Evolutionary conservation across 305 asterid species (phyloP).

Genomic region (Fraxinus albicans): DNA sequence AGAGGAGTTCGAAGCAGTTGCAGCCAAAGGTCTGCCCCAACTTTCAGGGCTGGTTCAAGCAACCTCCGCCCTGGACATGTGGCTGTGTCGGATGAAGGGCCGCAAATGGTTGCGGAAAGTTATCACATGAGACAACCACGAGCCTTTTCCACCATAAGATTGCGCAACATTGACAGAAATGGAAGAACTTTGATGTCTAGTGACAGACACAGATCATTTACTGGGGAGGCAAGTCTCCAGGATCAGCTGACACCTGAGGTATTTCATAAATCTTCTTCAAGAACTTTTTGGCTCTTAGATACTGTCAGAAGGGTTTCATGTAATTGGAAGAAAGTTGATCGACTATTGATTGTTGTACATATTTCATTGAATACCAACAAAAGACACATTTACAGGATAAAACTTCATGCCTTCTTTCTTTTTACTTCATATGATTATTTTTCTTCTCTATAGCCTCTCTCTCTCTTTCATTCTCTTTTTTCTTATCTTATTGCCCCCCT

Average conservation of each 20-base stretch:
- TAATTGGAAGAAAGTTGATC: not conserved
- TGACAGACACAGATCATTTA: constrained; percentile 50
- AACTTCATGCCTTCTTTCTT: not conserved
- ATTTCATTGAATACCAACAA: not conserved
- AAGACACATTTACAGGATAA: not conserved
- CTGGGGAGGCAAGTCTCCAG: constrained; percentile 45
- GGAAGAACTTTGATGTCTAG: constrained; percentile 33
- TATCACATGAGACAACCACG: constrained; percentile 49
- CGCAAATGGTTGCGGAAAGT: constrained; percentile 44
- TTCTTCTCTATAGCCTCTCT: not conserved
- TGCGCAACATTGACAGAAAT: constrained; percentile 45
- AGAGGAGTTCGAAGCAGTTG: constrained; percentile 59
- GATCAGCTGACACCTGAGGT: constrained; percentile 50
- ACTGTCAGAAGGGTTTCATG: not conserved
- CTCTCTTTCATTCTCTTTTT: not conserved
- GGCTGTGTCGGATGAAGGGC: constrained; percentile 53
- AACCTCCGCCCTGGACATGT: constrained; percentile 46
- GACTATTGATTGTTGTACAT: not conserved
- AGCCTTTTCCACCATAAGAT: constrained; percentile 38
- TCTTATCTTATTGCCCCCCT: not conserved
- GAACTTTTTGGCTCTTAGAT: not conserved
- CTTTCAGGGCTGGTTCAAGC: constrained; percentile 58
- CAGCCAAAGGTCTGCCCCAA: constrained; percentile 49
- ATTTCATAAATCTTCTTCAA: constrained; percentile 18
- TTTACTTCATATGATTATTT: not conserved